Evolutionary conservation across 73 alveolate genomes (phyloP), one percentile per base, ranked within the genome.

Genomic region (Paramecium tetraurelia): DNA sequence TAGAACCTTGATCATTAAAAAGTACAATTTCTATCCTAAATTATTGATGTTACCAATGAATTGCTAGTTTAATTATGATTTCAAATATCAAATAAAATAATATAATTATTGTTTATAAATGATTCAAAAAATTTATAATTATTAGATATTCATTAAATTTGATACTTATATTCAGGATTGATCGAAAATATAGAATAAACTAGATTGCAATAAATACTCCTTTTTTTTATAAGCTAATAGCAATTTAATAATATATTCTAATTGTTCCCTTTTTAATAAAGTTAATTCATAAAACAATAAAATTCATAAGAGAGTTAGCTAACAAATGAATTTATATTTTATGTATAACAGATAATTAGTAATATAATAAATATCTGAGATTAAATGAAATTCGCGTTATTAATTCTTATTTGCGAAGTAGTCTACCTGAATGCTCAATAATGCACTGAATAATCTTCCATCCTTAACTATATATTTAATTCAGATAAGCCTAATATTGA

Each of bases 1-100:
- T 10, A 63, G 24, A 63, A 63, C 29, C 29, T 63, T 7, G 84
- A 63, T 10, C 9, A 63, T 33, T 63, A 63, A 63, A 63, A 63
- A 63, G 84, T 63, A 27, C 12, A 63, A 63, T 63, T 27, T 12
- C 27, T 63, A 27, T 63, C 84, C 12, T 33, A 63, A 63, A 63
- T 63, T 22, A 63, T 63, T 33, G 84, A 63, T 63, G 84, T 63
- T 12, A 63, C 84, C 29, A 63, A 63, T 63, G 84, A 63, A 63
- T 63, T 63, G 46, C 3, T 63, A 63, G 84, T 63, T 31, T 63
- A 63, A 63, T 63, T 63, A 33, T 63, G 84, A 63, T 63, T 63
- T 10, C 14, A 21, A 63, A 24, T 59, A 59, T 22, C 77, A 11
- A 18, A 24, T 59, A 59, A 12, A 12, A 21, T 21, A 27, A 8